Evolutionary conservation across 2,329 filamentous ascomycete species (phyloP).

Genomic region (Alternaria sp.): DNA sequence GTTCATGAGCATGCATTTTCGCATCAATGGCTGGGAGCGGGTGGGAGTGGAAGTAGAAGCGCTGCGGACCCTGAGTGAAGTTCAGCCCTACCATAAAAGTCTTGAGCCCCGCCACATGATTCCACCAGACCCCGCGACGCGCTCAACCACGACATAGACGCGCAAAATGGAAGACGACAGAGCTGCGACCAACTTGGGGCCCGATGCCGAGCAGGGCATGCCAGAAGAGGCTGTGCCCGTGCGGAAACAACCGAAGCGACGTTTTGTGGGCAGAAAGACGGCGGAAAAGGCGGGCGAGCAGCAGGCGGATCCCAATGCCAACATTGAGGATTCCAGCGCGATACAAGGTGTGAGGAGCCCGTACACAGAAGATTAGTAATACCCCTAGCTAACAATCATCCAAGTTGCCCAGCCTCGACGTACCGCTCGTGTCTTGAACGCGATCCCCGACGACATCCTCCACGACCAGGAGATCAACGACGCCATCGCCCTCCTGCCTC

Average conservation of each 20-base stretch:
- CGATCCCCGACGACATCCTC: conserved; percentile 85
- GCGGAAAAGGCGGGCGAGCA: conserved; percentile 64
- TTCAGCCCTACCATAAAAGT: conserved; percentile 25
- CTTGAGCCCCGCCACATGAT: conserved; percentile 16
- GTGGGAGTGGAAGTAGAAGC: background rate
- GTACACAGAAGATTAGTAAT: no score
- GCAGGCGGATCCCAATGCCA: conserved; percentile 47
- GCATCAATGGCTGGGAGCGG: background rate
- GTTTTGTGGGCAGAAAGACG: conserved; percentile 86
- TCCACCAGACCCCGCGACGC: conserved; percentile 11
- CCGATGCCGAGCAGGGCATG: conserved; percentile 70
- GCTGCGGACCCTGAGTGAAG: background rate
- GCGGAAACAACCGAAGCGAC: conserved; percentile 80
- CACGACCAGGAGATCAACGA: conserved; percentile 84
- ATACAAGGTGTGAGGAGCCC: conserved; percentile 67
- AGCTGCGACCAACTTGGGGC: conserved; percentile 71
- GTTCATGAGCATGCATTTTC: background rate
- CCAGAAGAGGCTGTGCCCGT: conserved; percentile 56
- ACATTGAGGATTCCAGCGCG: conserved; percentile 67
- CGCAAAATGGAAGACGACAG: conserved; percentile 76
- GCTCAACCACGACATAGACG: conserved; percentile 17
- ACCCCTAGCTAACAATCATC: no score
- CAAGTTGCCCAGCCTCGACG: conserved; percentile 74
- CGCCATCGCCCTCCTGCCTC: conserved; percentile 83
- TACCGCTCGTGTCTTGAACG: conserved; percentile 82